Conservation (phyloP, 441 rosid species). For the Populus hybrid region DNA sequence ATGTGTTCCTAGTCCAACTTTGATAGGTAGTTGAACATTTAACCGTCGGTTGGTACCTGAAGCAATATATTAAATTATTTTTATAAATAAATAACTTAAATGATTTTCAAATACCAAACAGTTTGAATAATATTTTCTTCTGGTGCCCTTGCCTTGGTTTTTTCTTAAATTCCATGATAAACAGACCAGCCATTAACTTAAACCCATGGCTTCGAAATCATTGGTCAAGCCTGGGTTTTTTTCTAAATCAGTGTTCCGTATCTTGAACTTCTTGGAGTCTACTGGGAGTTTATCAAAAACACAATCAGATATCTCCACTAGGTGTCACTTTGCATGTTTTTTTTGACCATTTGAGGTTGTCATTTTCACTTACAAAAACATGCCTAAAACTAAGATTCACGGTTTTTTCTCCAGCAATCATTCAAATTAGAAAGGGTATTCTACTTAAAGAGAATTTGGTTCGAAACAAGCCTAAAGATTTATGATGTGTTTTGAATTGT, state of each 20-base stretch:
- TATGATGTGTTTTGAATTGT: background rate
- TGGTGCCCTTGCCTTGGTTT: background rate
- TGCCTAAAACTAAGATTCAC: background rate
- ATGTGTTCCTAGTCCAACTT: slow-evolving; percentile 32
- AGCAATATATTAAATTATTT: too few relatives aligned
- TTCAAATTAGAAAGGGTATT: background rate
- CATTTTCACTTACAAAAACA: background rate
- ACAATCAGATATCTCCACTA: too few relatives aligned
- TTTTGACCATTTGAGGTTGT: background rate
- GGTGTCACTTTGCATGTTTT: too few relatives aligned
- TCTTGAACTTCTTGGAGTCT: background rate
- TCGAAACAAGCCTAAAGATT: background rate
- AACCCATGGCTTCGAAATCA: background rate
- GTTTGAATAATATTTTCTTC: too few relatives aligned
- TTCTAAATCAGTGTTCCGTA: background rate
- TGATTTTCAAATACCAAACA: background rate
- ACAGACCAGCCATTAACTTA: background rate
- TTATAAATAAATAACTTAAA: too few relatives aligned
- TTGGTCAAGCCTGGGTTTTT: background rate
- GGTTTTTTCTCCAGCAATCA: background rate
- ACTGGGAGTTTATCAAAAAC: background rate
- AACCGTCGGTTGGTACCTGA: slow-evolving; percentile 14
- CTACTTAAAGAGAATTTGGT: background rate
- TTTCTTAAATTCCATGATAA: background rate
- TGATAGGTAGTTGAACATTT: slow-evolving; percentile 55